Evolutionary conservation across 805 yeast species (phyloP).

Genomic region (Hermanozyma aechmeae): DNA sequence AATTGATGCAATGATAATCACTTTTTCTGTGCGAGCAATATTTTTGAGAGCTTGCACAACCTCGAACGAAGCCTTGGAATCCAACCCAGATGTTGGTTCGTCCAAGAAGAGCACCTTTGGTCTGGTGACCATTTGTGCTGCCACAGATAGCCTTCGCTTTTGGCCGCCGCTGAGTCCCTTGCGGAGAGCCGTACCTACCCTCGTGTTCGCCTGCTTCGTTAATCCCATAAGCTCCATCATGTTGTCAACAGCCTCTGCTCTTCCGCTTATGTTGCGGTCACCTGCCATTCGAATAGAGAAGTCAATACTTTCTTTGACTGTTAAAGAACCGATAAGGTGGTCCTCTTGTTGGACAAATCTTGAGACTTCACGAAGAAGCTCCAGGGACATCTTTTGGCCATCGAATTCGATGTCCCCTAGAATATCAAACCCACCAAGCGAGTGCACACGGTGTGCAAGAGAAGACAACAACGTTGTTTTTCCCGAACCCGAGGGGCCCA

Average conservation of each 20-base stretch:
- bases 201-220: slow-evolving; percentile 6
- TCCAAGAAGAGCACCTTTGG: slow-evolving; percentile 18
- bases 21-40: not conserved
- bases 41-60: not conserved
- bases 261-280: slow-evolving; percentile 9
- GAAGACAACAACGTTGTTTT: slow-evolving; percentile 59
- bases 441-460: slow-evolving; percentile 57
- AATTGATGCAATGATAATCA: slow-evolving; percentile 1
- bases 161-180: slow-evolving; percentile 17
- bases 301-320: slow-evolving; percentile 12
- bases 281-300: slow-evolving; percentile 6
- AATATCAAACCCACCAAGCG: too few species aligned
- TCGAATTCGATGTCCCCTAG: too few species aligned
- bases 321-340: slow-evolving; percentile 12
- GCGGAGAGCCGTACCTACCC: slow-evolving; percentile 12
- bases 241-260: slow-evolving; percentile 4
- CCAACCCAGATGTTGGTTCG: slow-evolving; percentile 55
- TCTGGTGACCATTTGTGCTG: slow-evolving; percentile 10
- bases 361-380: too few species aligned
- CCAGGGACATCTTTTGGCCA: too few species aligned
- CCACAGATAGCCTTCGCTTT: slow-evolving; percentile 13
- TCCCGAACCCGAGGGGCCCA: slow-evolving; percentile 81
- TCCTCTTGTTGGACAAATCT: slow-evolving; percentile 16
- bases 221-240: slow-evolving; percentile 9
- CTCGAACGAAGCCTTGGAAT: slow-evolving; percentile 32